phyloP scores from a whole-genome alignment of 73 alveolate genomes.

The Symbiodinium natans region DNA sequence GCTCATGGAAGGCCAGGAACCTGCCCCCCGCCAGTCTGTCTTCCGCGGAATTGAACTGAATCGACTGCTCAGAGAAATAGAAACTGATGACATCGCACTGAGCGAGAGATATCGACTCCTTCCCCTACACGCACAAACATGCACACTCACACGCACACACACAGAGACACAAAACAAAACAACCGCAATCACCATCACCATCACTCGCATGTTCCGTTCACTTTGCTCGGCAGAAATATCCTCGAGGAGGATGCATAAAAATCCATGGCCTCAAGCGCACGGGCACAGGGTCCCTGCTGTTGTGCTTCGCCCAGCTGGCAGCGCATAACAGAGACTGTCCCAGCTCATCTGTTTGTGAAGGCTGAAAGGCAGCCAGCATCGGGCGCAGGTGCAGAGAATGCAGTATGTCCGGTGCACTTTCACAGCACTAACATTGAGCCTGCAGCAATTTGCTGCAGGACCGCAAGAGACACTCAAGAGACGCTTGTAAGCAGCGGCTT shows the following conservation, averaged over 20 bases:
- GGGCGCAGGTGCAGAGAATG: background rate
- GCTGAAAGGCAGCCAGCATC: background rate
- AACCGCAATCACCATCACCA: too few relatives aligned
- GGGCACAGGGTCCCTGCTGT: background rate
- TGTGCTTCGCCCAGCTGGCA: background rate
- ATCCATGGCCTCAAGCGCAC: conserved; percentile 28
- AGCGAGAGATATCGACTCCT: too few relatives aligned
- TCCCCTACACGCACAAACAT: too few relatives aligned
- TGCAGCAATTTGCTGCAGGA: background rate
- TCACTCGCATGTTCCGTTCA: too few relatives aligned
- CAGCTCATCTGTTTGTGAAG: background rate
- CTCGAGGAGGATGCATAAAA: background rate
- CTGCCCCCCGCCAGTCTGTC: too few relatives aligned
- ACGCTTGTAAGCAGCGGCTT: too few relatives aligned
- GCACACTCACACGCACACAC: too few relatives aligned
- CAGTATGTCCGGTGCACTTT: background rate
- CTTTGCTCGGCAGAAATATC: background rate
- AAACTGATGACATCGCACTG: too few relatives aligned
- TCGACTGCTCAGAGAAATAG: too few relatives aligned
- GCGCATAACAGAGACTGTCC: background rate
- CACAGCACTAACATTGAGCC: conserved; percentile 10
- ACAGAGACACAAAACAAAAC: too few relatives aligned
- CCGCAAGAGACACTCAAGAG: background rate
- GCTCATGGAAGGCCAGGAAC: too few relatives aligned
- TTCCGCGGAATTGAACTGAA: too few relatives aligned